These are phyloP conservation scores for Rhizophlyctis rosea DNA, from an alignment of 192 early-diverging fungal genomes.

Conservation along the genomic window DNA sequence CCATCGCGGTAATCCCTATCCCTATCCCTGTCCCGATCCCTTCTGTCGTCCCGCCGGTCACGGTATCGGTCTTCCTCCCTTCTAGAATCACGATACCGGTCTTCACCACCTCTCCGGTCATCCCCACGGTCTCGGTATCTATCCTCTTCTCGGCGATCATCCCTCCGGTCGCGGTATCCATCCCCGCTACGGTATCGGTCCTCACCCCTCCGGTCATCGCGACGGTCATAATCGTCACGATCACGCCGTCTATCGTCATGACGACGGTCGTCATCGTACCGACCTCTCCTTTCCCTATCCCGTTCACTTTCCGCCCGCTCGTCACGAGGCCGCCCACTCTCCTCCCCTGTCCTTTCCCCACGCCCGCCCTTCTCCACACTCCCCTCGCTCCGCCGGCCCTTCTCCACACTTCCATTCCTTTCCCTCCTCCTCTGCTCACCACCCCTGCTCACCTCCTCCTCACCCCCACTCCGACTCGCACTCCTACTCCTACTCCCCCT, in stretches of 20 bases:
- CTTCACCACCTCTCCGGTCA: too few species aligned
- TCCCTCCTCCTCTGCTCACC: conserved; percentile 14
- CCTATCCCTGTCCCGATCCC: neutral
- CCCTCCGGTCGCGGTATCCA: too few species aligned
- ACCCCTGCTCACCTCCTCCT: neutral
- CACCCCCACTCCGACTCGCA: conserved; percentile 8
- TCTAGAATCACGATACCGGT: conserved; percentile 1
- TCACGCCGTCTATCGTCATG: neutral
- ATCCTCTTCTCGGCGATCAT: too few species aligned
- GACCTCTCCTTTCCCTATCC: too few species aligned
- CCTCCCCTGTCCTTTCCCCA: too few species aligned
- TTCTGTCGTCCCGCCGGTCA: conserved; percentile 10
- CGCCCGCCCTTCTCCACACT: too few species aligned
- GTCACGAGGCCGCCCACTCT: too few species aligned
- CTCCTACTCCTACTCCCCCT: neutral
- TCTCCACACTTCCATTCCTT: conserved; percentile 1
- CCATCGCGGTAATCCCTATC: neutral
- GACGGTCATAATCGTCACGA: neutral
- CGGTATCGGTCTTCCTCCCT: conserved; percentile 18
- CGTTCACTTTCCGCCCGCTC: too few species aligned
- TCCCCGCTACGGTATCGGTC: too few species aligned
- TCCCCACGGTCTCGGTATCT: conserved; percentile 3
- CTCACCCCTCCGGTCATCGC: conserved; percentile 12
- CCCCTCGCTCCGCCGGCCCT: conserved; percentile 1
- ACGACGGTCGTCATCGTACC: neutral